These are phyloP conservation scores for Zostera marina DNA, from an alignment of 116 monocot genomes.

Conservation along the genomic window DNA sequence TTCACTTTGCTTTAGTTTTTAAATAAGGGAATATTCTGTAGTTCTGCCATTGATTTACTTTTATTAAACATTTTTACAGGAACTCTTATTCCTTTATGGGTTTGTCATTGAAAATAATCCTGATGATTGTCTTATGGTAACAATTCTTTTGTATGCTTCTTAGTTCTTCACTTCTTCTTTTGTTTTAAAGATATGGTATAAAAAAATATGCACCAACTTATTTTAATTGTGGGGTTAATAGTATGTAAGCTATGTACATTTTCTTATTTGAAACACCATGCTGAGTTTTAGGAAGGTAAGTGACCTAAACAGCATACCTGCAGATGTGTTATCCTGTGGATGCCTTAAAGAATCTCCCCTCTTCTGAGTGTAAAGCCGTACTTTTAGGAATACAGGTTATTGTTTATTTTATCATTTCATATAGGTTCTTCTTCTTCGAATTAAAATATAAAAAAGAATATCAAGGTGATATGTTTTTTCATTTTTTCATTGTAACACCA, in stretches of 20 bases:
- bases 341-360: slow-evolving; percentile 38
- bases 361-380: slow-evolving; percentile 34
- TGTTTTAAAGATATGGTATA: background rate
- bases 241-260: too few species aligned
- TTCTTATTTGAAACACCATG: background rate
- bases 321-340: slow-evolving; percentile 86
- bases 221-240: too few species aligned
- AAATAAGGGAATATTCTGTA: background rate
- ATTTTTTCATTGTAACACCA: background rate
- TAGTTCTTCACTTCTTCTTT: background rate
- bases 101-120: slow-evolving; percentile 69
- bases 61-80: slow-evolving; percentile 29
- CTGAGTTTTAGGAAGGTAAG: background rate
- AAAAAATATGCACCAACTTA: background rate
- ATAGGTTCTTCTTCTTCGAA: background rate
- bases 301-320: slow-evolving; percentile 1
- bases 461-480: background rate
- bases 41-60: background rate
- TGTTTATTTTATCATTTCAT: background rate
- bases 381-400: slow-evolving; percentile 69
- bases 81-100: slow-evolving; percentile 89
- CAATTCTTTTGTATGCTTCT: background rate
- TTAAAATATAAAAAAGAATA: background rate
- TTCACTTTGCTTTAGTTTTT: background rate
- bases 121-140: slow-evolving; percentile 93